Base-by-base conservation (phyloP, 257 asterid genomes). In the Asclepias syriaca region DNA sequence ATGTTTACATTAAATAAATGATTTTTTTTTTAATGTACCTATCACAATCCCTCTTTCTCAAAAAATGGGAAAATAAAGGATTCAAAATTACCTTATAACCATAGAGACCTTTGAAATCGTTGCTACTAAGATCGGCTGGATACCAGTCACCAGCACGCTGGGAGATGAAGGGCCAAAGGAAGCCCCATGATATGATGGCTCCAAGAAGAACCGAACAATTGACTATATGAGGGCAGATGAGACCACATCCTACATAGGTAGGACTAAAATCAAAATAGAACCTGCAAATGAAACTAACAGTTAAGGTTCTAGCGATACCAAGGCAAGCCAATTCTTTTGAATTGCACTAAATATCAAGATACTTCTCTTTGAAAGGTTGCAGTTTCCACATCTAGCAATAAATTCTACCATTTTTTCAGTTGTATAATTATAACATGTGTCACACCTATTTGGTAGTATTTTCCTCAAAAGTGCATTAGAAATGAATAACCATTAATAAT, bases 201-300 rank as follows among this genome's bases (percentile, higher is more conserved):
- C 98, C 98, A 72, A 91, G 73, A 70, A 90, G 98, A 78, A 89
- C 95, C 0, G 97, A 93, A 70, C 97, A 90, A 78, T 93, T 93
- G 84, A 91, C 97, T 76, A 93, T 78, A 80, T 93, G 98, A 73
- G 98, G 96, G 81, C 98, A 91, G 80, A 91, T 93, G 74, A 93
- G 90, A 66, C 97, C 98, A 84, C 97, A 93, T 53, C 97, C 98
- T 81, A 93, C 85, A 78, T 90, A 93, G 55, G 98, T 93, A 56
- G 96, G 97, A 79, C 98, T 90, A 66, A 93, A 93, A 85, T 93
- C 98, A 81, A 93, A 93, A 81, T 89, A 93, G 85, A 93, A 93
- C 84, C 97, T 93, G 96, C 86, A 82, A 16, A 78, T 77, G 70
- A 74, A 51, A 69, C 63, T 61, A 76, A 67, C 74, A 73, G 72